Conservation (phyloP, 139 green algal species). For the Tetratostichococcus sp. region DNA sequence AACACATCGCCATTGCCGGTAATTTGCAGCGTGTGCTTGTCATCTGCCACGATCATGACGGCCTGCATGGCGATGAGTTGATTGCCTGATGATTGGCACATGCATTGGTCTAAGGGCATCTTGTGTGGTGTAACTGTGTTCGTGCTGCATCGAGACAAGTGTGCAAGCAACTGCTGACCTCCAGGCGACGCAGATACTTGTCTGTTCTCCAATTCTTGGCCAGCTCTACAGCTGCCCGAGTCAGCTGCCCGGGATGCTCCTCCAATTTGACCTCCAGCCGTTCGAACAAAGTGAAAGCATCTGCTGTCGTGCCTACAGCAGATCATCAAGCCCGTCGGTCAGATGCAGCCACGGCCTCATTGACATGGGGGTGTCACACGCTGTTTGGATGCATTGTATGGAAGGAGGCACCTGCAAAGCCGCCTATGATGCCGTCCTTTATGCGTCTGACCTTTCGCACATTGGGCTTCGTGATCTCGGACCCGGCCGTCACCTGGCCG, state of each 20-base stretch:
- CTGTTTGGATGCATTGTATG: too few relatives aligned
- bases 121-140: too few relatives aligned
- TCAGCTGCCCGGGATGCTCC: conserved; percentile 79
- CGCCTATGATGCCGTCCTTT: conserved; percentile 60
- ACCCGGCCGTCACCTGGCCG: conserved; percentile 78
- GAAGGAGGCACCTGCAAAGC: conserved; percentile 57
- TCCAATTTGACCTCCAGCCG: conserved; percentile 83
- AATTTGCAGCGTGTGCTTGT: conserved; percentile 63
- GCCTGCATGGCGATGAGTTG: conserved; percentile 41
- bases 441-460: conserved; percentile 76
- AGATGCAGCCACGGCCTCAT: too few relatives aligned
- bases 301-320: conserved; percentile 69
- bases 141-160: too few relatives aligned
- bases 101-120: too few relatives aligned
- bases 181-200: conserved; percentile 83
- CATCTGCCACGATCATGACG: conserved; percentile 80
- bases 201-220: conserved; percentile 91
- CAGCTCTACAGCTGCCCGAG: conserved; percentile 81
- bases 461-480: conserved; percentile 83
- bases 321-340: too few relatives aligned
- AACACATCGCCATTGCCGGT: conserved; percentile 90
- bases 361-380: too few relatives aligned
- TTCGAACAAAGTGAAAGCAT: conserved; percentile 89
- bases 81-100: too few relatives aligned
- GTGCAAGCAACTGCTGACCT: conserved; percentile 40